Percentiles rank a stretch among this genome's conserved stretches.
Conservation (phyloP, 192 early-diverging fungal genomes). For the Endogone sp. region DNA sequence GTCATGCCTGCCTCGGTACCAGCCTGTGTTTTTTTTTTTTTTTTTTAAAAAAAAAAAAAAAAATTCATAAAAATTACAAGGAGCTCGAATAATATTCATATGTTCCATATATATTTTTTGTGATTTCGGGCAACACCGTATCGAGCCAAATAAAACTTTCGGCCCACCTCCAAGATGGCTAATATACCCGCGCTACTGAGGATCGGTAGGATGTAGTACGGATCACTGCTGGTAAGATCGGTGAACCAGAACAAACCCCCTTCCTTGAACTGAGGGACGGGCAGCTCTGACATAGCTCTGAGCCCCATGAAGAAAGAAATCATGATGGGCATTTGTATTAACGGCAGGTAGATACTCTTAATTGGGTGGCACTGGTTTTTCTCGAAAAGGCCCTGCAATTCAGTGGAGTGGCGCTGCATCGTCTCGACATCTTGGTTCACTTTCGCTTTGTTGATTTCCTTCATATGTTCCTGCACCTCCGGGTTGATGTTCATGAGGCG, state of each 20-base stretch:
- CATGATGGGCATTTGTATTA: conserved; percentile 78
- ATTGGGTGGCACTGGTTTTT: conserved; percentile 61
- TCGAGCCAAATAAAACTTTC: too few relatives aligned
- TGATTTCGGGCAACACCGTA: not conserved
- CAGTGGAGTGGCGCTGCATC: conserved; percentile 42
- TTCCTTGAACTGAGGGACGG: conserved; percentile 74
- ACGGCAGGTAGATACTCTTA: conserved; percentile 51
- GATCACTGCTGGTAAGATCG: conserved; percentile 79
- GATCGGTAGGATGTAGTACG: conserved; percentile 77
- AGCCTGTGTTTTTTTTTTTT: too few relatives aligned
- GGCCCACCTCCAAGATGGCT: conserved; percentile 61
- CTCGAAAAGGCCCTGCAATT: conserved; percentile 60
- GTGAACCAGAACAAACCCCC: conserved; percentile 84
- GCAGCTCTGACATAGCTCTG: conserved; percentile 71
- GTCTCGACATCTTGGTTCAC: conserved; percentile 50
- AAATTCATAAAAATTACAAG: too few relatives aligned
- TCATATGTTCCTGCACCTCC: conserved; percentile 59
- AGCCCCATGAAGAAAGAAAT: conserved; percentile 83
- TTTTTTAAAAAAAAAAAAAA: too few relatives aligned
- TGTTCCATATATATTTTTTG: not conserved
- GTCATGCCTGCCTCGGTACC: conserved; percentile 35
- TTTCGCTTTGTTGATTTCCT: conserved; percentile 58
- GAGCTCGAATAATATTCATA: not conserved
- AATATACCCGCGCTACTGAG: conserved; percentile 68
- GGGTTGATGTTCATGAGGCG: conserved; percentile 72